Conservation (phyloP, 305 asterid genomes). For the Striga hermonthica region DNA sequence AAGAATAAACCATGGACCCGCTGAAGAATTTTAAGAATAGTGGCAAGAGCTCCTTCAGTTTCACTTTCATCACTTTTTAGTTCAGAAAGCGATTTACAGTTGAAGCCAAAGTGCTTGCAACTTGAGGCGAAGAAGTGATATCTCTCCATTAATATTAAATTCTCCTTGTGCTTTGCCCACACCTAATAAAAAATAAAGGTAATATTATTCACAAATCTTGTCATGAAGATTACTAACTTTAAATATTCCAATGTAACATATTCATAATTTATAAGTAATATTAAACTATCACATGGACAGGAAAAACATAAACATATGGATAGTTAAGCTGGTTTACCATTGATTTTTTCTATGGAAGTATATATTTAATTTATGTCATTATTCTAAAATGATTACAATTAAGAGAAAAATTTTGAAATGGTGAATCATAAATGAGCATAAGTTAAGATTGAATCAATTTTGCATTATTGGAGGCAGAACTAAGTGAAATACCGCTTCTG, state of each 20-base stretch:
- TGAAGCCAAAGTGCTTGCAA: slow-evolving; percentile 66
- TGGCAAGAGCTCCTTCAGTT: slow-evolving; percentile 67
- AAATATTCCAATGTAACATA: not conserved
- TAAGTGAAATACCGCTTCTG: slow-evolving; percentile 56
- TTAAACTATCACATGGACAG: not conserved
- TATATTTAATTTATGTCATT: not conserved
- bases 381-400: not conserved
- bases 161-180: slow-evolving; percentile 80
- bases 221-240: not conserved
- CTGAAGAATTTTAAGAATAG: slow-evolving; percentile 61
- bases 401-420: not conserved
- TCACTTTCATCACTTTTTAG: slow-evolving; percentile 75
- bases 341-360: not conserved
- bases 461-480: slow-evolving; percentile 10
- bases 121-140: slow-evolving; percentile 91
- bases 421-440: not conserved
- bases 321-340: not conserved
- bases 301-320: slow-evolving; percentile 4
- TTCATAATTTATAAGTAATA: not conserved
- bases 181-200: slow-evolving; percentile 42
- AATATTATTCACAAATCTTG: not conserved
- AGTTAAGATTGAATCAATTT: slow-evolving; percentile 7
- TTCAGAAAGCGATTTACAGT: slow-evolving; percentile 61
- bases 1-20: slow-evolving; percentile 58
- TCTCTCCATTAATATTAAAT: slow-evolving; percentile 82